Evolutionary conservation across 2,329 filamentous ascomycete genomes (phyloP), one percentile per base, ranked within the genome.

Genomic region (Penicillium sp.): DNA sequence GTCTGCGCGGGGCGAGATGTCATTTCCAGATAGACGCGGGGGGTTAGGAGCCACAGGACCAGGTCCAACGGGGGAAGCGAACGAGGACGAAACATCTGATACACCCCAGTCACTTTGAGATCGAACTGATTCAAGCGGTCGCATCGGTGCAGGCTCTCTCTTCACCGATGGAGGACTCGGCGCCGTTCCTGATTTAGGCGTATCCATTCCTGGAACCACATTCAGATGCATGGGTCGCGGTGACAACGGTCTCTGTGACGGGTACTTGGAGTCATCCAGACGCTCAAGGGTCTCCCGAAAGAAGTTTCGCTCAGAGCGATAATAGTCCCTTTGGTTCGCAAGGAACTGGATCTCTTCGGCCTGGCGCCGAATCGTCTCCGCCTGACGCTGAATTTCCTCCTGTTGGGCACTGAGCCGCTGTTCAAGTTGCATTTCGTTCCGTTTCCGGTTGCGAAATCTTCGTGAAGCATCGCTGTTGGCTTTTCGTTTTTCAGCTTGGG

Each of bases 391-490:
- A 24, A 70, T 64, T 46, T 71, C 64, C 1, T 72, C 68, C 42
- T 67, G 63, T 43, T 70, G 64, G 9, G 63, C 58, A 7, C 55
- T 58, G 25, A 72, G 59, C 12, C 64, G 67, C 51, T 69, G 65
- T 48, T 68, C 64, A 47, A 71, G 63, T 49, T 69, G 67, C 50
- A 65, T 55, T 46, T 72, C 69, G 24, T 66, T 68, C 37, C 68
- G 64, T 49, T 72, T 72, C 27, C 69, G 64, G 37, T 71, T 67
- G 33, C 70, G 66, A 49, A 72, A 72, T 24, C 70, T 55, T 40
- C 67, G 59, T 2, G 69, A 72, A 2, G 70, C 70, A 45, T 68
- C 64, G 43, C 70, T 72, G 56, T 73, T 73, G 3, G 69, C 69
- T 51, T 66, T 68, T 7, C 70, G 64, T 50, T 71, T 72, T 49